These are phyloP conservation scores for Berberis vulgaris DNA, from an alignment of 164 flowering plant genomes.

Conservation along the genomic window DNA sequence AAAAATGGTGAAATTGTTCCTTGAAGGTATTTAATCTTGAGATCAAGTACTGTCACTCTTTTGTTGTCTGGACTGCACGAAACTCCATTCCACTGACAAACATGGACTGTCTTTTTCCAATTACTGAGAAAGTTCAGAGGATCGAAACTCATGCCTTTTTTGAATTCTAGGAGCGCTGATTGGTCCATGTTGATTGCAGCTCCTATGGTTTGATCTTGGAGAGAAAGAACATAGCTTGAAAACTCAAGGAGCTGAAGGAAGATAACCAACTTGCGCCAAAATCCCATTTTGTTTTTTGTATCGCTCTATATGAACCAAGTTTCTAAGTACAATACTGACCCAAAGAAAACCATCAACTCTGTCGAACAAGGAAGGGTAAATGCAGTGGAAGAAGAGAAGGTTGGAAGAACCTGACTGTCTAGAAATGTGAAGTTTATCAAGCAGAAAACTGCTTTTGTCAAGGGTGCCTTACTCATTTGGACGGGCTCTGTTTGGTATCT, in stretches of 20 bases:
- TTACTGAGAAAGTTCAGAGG: constrained; percentile 14
- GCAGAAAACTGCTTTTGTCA: constrained; percentile 1
- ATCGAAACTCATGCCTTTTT: constrained; percentile 15
- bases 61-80: constrained; percentile 9
- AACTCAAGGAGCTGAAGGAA: constrained; percentile 9
- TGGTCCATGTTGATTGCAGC: constrained; percentile 6
- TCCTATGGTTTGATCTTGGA: constrained; percentile 6
- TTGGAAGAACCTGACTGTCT: constrained; percentile 2
- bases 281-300: constrained; percentile 6
- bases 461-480: constrained; percentile 6
- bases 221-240: constrained; percentile 9
- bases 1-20: constrained; percentile 24
- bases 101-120: constrained; percentile 17
- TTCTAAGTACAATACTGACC: background rate
- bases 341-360: background rate
- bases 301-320: constrained; percentile 6
- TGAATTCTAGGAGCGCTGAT: constrained; percentile 18
- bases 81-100: constrained; percentile 23
- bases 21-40: constrained; percentile 12
- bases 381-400: constrained; percentile 1
- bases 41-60: constrained; percentile 16
- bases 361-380: constrained; percentile 1
- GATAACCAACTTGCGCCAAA: background rate
- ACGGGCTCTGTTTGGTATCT: no score
- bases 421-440: constrained; percentile 1